phyloP scores from a whole-genome alignment of 2,329 filamentous ascomycete species.

The Monilinia polystroma region DNA sequence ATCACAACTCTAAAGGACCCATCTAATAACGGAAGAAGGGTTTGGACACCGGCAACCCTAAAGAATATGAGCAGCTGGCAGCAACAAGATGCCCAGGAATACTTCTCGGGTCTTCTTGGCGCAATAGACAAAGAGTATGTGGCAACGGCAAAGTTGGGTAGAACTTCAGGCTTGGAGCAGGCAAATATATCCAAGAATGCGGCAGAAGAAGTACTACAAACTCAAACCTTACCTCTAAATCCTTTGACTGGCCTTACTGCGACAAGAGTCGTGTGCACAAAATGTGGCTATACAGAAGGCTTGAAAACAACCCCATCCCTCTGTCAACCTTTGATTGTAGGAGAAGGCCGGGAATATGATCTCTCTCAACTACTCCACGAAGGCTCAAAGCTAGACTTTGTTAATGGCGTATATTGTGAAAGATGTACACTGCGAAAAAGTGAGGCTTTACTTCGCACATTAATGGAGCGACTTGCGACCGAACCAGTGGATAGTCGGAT shows the following conservation, averaged over 20 bases:
- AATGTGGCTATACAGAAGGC: constrained; percentile 83
- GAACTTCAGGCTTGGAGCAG: constrained; percentile 32
- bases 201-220: constrained; percentile 10
- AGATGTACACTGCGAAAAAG: constrained; percentile 78
- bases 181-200: constrained; percentile 24
- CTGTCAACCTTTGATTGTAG: constrained; percentile 83
- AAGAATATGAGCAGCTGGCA: constrained; percentile 95
- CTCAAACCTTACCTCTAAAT: constrained; percentile 53
- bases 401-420: constrained; percentile 85
- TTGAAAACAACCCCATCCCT: constrained; percentile 91
- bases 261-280: constrained; percentile 83
- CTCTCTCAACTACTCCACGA: constrained; percentile 78
- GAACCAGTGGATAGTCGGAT: constrained; percentile 28
- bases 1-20: constrained; percentile 69
- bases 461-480: constrained; percentile 47
- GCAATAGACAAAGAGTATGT: constrained; percentile 76
- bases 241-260: constrained; percentile 86
- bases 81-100: constrained; percentile 97
- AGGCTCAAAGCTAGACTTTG: constrained; percentile 80
- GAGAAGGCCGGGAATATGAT: constrained; percentile 61
- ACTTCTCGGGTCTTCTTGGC: constrained; percentile 86
- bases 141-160: constrained; percentile 44
- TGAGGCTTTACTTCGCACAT: constrained; percentile 48
- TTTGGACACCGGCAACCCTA: constrained; percentile 79
- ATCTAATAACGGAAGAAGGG: constrained; percentile 67